A percentile compares a stretch with the other conserved stretches of the same genome.
These are phyloP conservation scores for Cornus florida DNA, from an alignment of 148 eudicot species.

Conservation along the genomic window DNA sequence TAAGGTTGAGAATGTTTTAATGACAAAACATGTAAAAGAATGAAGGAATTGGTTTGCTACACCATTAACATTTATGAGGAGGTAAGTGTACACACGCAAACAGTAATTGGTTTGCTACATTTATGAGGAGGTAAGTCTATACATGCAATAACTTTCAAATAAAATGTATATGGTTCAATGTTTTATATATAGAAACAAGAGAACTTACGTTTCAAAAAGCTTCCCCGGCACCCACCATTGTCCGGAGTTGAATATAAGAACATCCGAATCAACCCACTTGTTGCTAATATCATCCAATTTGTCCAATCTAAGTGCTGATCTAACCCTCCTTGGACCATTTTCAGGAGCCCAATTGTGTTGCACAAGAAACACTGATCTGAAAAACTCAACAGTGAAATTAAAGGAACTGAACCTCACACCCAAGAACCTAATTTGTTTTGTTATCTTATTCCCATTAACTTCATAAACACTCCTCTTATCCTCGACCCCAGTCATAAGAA, in stretches of 20 bases:
- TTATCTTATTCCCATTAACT: constrained; percentile 54
- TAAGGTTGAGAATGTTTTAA: neutral
- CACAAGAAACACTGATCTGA: constrained; percentile 63
- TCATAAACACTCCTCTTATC: constrained; percentile 61
- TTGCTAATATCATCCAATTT: constrained; percentile 53
- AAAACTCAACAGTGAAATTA: constrained; percentile 61
- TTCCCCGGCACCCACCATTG: constrained; percentile 82
- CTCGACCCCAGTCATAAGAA: constrained; percentile 70
- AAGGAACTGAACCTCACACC: constrained; percentile 53
- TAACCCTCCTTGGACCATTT: constrained; percentile 59
- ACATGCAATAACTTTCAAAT: neutral
- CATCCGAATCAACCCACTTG: constrained; percentile 64
- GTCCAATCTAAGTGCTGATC: constrained; percentile 56
- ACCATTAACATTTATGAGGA: neutral
- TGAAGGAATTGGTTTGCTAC: neutral
- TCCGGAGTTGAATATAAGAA: constrained; percentile 64
- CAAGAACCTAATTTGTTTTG: constrained; percentile 56
- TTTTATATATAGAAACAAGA: neutral
- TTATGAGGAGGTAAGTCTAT: neutral
- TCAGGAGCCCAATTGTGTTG: constrained; percentile 47
- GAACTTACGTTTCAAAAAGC: constrained; percentile 60
- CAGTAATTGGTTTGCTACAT: neutral
- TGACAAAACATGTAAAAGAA: too few species aligned
- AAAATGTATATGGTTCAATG: neutral
- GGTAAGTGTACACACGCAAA: neutral